These are phyloP conservation scores for Aspergillus brunneoviolaceus DNA, from an alignment of 2,329 filamentous ascomycete genomes.

Conservation along the genomic window DNA sequence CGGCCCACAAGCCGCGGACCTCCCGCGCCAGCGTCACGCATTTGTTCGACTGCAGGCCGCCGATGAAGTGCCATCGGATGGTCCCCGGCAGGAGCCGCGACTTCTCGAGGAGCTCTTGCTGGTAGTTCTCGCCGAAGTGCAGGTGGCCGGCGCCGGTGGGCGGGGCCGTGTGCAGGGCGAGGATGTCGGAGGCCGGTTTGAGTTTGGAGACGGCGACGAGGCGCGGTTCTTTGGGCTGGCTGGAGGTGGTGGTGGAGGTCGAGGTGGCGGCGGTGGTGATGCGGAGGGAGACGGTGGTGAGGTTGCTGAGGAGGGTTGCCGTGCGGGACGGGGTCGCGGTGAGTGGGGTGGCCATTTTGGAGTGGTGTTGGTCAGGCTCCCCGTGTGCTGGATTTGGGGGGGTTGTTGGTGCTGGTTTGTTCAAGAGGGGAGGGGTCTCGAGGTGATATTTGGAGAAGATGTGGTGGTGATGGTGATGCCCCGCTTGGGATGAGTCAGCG, in stretches of 20 bases:
- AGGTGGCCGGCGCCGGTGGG: constrained; percentile 49
- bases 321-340: constrained; percentile 58
- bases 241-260: constrained; percentile 21
- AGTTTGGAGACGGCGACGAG: constrained; percentile 95
- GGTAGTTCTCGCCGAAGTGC: constrained; percentile 97
- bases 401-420: not conserved
- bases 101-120: constrained; percentile 85
- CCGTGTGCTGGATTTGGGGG: not conserved
- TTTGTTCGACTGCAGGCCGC: constrained; percentile 89
- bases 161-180: constrained; percentile 70
- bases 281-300: constrained; percentile 60
- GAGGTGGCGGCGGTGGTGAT: constrained; percentile 50
- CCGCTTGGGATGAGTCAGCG: too few species aligned
- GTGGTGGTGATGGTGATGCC: too few species aligned
- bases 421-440: not conserved
- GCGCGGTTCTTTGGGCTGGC: constrained; percentile 45
- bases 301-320: constrained; percentile 61
- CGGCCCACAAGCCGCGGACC: constrained; percentile 85
- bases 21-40: constrained; percentile 79
- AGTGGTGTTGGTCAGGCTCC: not conserved
- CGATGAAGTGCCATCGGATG: constrained; percentile 96
- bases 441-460: not conserved
- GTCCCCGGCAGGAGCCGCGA: constrained; percentile 69
- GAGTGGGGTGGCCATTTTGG: constrained; percentile 19
- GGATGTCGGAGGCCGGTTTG: constrained; percentile 87